Conservation (phyloP, 2,329 filamentous ascomycete genomes). For the Juglanconis oblonga region DNA sequence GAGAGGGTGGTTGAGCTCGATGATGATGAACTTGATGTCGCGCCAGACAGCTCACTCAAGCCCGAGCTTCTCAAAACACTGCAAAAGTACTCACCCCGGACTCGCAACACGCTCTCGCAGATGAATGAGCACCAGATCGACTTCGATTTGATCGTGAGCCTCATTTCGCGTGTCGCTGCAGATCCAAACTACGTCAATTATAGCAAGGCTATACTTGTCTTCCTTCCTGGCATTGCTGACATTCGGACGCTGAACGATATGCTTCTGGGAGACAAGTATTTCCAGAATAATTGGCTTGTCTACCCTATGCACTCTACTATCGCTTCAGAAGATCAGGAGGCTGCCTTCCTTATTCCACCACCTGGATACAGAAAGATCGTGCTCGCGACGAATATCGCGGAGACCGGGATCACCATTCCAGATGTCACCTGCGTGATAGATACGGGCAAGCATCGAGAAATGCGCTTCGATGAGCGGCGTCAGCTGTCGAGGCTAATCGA, state of each 20-base stretch:
- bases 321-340: conserved; percentile 93
- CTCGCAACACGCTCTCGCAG: conserved; percentile 68
- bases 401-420: conserved; percentile 97
- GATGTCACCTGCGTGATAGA: conserved; percentile 97
- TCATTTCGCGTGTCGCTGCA: conserved; percentile 74
- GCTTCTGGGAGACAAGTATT: conserved; percentile 71
- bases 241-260: conserved; percentile 87
- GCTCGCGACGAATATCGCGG: conserved; percentile 94
- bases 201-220: conserved; percentile 91
- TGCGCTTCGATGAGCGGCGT: conserved; percentile 91
- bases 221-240: conserved; percentile 90
- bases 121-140: conserved; percentile 92
- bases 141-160: conserved; percentile 77
- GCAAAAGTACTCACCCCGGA: conserved; percentile 71
- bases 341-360: conserved; percentile 83
- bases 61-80: conserved; percentile 63
- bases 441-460: conserved; percentile 94
- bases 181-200: conserved; percentile 64
- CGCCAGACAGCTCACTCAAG: conserved; percentile 48
- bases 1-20: conserved; percentile 59
- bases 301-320: conserved; percentile 93
- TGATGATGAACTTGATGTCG: conserved; percentile 51
- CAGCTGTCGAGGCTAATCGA: conserved; percentile 90
- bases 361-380: conserved; percentile 86
- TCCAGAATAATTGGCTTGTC: conserved; percentile 75